These are phyloP conservation scores for Exserohilum turcica DNA, from an alignment of 2,329 filamentous ascomycete species.

Conservation along the genomic window DNA sequence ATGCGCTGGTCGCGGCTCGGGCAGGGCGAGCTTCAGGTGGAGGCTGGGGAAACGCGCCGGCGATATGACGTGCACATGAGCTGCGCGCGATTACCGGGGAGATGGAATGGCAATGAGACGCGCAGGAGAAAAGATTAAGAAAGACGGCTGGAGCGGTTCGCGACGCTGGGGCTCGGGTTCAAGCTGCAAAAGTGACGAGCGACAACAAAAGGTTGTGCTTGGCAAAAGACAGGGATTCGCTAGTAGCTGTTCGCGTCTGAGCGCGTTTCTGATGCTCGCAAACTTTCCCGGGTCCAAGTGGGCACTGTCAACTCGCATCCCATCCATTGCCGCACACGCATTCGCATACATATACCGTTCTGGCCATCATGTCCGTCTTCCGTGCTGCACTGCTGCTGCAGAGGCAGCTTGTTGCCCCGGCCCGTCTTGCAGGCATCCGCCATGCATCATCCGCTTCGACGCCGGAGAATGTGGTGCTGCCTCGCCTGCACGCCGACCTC, in stretches of 20 bases:
- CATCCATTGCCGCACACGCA: no score
- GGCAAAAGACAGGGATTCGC: slow-evolving; percentile 26
- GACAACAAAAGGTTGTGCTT: slow-evolving; percentile 39
- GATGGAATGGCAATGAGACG: slow-evolving; percentile 21
- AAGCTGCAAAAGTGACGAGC: slow-evolving; percentile 28
- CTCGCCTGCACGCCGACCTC: slow-evolving; percentile 53
- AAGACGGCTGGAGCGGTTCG: slow-evolving; percentile 33
- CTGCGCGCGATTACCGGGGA: slow-evolving; percentile 22
- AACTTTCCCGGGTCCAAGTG: slow-evolving; percentile 11
- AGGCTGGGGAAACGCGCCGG: slow-evolving; percentile 39
- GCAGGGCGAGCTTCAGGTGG: slow-evolving; percentile 33
- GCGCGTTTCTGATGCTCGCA: slow-evolving; percentile 20
- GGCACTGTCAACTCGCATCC: no score
- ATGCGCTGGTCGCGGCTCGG: slow-evolving; percentile 27
- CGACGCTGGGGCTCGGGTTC: slow-evolving; percentile 27
- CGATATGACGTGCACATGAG: slow-evolving; percentile 35
- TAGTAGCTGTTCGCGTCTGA: slow-evolving; percentile 21
- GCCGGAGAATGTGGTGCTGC: slow-evolving; percentile 41
- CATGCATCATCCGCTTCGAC: slow-evolving; percentile 27
- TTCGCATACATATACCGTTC: no score
- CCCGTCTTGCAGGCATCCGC: slow-evolving; percentile 26
- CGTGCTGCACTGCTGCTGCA: slow-evolving; percentile 26
- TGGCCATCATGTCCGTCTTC: slow-evolving; percentile 35
- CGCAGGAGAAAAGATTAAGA: slow-evolving; percentile 21
- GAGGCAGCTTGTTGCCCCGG: slow-evolving; percentile 18